These are phyloP conservation scores for Yarrowia deformans DNA, from an alignment of 805 yeast genomes.

Conservation along the genomic window DNA sequence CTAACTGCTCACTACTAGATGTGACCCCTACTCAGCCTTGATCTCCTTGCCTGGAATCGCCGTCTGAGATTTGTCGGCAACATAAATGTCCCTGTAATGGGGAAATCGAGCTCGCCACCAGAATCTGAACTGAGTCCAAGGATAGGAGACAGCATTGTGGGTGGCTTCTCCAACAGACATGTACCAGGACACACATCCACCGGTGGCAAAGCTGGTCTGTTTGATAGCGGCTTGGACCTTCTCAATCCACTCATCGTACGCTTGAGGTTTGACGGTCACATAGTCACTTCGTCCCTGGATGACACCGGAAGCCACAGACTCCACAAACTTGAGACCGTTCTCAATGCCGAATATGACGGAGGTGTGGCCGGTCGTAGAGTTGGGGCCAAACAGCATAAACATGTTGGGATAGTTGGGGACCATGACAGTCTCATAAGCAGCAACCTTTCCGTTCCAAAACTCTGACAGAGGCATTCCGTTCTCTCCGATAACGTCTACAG, in stretches of 20 bases:
- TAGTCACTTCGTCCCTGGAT: conserved; percentile 37
- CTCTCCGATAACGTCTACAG: conserved; percentile 34
- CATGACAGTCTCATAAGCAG: conserved; percentile 42
- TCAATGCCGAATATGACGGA: conserved; percentile 41
- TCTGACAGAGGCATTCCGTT: conserved; percentile 35
- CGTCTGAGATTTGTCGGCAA: conserved; percentile 1
- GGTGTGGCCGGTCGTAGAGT: conserved; percentile 42
- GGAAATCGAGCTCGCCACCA: conserved; percentile 41
- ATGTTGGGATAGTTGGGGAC: conserved; percentile 42
- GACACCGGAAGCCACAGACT: conserved; percentile 39
- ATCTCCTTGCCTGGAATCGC: background rate
- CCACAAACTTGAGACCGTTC: conserved; percentile 41
- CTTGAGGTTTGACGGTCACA: conserved; percentile 41
- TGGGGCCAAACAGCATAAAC: conserved; percentile 42
- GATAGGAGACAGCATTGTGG: conserved; percentile 41
- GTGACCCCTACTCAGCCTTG: conserved; percentile 1
- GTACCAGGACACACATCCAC: conserved; percentile 44
- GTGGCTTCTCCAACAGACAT: conserved; percentile 34
- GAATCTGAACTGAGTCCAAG: conserved; percentile 41
- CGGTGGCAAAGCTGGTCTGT: conserved; percentile 38
- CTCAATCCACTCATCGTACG: conserved; percentile 41
- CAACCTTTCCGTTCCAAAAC: conserved; percentile 23
- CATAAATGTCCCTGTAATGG: conserved; percentile 10
- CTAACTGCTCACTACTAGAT: background rate
- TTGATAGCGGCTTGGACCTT: conserved; percentile 35